These are phyloP conservation scores for Pyricularia grisea DNA, from an alignment of 2,329 filamentous ascomycete species.

Conservation along the genomic window DNA sequence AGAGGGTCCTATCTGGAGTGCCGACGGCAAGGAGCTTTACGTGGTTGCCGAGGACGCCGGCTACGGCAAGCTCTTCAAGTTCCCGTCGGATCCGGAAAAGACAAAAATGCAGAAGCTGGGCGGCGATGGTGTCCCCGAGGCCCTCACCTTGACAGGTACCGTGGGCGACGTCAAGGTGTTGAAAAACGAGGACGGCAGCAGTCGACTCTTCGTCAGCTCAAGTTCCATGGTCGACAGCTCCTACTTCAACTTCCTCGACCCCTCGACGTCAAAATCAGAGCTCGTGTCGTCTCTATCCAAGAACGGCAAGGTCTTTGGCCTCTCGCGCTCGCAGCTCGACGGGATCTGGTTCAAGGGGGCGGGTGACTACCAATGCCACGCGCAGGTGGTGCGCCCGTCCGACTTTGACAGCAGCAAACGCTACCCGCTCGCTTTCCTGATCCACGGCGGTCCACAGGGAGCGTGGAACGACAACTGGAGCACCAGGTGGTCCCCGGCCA, in stretches of 20 bases:
- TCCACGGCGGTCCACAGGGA: constrained; percentile 76
- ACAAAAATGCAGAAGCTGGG: not conserved
- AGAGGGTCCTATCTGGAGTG: constrained; percentile 46
- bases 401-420: constrained; percentile 60
- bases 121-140: constrained; percentile 29
- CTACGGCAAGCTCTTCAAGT: constrained; percentile 49
- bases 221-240: constrained; percentile 65
- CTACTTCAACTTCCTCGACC: constrained; percentile 52
- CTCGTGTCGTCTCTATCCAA: constrained; percentile 56
- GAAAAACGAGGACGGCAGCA: constrained; percentile 24
- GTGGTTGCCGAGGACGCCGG: constrained; percentile 67
- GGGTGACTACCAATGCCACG: constrained; percentile 57
- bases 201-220: constrained; percentile 53
- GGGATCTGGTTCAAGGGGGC: constrained; percentile 64
- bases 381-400: constrained; percentile 58
- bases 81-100: constrained; percentile 42
- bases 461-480: constrained; percentile 70
- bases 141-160: constrained; percentile 40
- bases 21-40: constrained; percentile 54
- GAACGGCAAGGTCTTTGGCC: constrained; percentile 56
- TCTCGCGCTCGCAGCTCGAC: constrained; percentile 52
- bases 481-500: constrained; percentile 76
- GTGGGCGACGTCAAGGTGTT: constrained; percentile 45
- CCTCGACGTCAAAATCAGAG: constrained; percentile 21
- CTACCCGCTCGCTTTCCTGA: constrained; percentile 70